These are phyloP conservation scores for Asterophora lycoperdoides DNA, from an alignment of 768 basidiomycete species.

Conservation along the genomic window DNA sequence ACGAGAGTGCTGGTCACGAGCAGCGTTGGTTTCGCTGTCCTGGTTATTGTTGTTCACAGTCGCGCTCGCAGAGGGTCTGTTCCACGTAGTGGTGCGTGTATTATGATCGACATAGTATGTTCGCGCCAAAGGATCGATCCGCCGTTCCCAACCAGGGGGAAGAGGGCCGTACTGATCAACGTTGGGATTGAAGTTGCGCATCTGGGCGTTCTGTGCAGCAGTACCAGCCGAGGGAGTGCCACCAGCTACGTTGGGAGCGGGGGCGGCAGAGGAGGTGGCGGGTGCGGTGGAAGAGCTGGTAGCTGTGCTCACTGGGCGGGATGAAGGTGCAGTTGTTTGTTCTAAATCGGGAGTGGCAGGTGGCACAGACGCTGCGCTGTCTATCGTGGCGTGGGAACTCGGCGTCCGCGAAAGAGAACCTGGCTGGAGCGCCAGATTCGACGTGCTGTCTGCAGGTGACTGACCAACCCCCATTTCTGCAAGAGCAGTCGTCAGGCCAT, in stretches of 20 bases:
- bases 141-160: constrained; percentile 92
- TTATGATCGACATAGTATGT: constrained; percentile 99
- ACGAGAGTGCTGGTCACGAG: constrained; percentile 81
- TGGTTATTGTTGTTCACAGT: constrained; percentile 67
- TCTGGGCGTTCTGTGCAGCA: constrained; percentile 46
- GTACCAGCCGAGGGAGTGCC: constrained; percentile 31
- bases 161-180: constrained; percentile 92
- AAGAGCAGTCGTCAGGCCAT: constrained; percentile 54
- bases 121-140: constrained; percentile 91
- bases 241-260: constrained; percentile 17
- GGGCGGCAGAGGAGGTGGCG: constrained; percentile 22
- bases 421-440: constrained; percentile 41
- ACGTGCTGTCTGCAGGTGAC: constrained; percentile 57
- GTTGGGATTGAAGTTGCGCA: constrained; percentile 89
- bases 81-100: constrained; percentile 97
- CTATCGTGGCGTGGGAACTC: constrained; percentile 63
- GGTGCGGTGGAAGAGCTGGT: constrained; percentile 17
- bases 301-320: constrained; percentile 27
- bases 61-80: constrained; percentile 78
- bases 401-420: constrained; percentile 54
- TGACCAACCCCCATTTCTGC: constrained; percentile 57
- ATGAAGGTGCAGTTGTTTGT: constrained; percentile 22
- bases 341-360: constrained; percentile 22
- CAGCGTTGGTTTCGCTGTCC: constrained; percentile 77
- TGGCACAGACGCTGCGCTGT: constrained; percentile 34